Conservation (phyloP, 257 asterid genomes). For the Thymus mandschuricus region DNA sequence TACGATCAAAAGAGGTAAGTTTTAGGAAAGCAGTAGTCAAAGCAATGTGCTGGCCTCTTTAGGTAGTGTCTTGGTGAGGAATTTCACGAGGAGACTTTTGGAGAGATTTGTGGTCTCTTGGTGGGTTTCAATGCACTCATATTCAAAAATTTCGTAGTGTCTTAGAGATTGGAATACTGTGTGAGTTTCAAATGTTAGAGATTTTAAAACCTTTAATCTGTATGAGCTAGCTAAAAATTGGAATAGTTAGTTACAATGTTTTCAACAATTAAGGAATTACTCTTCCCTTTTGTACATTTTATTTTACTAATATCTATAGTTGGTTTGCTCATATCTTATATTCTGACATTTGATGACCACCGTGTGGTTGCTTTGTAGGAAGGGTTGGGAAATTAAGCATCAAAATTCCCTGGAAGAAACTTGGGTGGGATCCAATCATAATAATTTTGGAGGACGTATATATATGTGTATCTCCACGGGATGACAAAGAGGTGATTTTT, state of each 20-base stretch:
- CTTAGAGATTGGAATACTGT: not conserved
- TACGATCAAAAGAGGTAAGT: not conserved
- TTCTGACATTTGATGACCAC: conserved; percentile 25
- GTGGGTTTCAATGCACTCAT: not conserved
- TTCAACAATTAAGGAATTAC: too few relatives aligned
- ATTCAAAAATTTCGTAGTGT: too few relatives aligned
- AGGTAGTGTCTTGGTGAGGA: not conserved
- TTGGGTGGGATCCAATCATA: conserved; percentile 95
- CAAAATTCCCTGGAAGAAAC: conserved; percentile 98
- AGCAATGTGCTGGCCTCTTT: not conserved
- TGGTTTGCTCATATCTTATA: conserved; percentile 2
- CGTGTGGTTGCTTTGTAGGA: conserved; percentile 51
- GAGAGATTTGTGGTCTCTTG: not conserved
- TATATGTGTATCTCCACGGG: conserved; percentile 75
- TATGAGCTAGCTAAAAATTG: not conserved
- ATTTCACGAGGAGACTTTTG: not conserved
- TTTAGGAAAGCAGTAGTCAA: not conserved
- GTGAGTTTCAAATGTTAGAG: not conserved
- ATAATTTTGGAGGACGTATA: conserved; percentile 83
- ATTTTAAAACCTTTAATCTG: not conserved
- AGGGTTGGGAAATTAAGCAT: conserved; percentile 90
- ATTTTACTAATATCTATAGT: not conserved
- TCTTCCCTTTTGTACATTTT: too few relatives aligned
- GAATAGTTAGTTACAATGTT: not conserved
- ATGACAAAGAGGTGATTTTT: conserved; percentile 74